Evolutionary conservation across 2,329 filamentous ascomycete species (phyloP).

Genomic region (Pestalotiopsis sp.): DNA sequence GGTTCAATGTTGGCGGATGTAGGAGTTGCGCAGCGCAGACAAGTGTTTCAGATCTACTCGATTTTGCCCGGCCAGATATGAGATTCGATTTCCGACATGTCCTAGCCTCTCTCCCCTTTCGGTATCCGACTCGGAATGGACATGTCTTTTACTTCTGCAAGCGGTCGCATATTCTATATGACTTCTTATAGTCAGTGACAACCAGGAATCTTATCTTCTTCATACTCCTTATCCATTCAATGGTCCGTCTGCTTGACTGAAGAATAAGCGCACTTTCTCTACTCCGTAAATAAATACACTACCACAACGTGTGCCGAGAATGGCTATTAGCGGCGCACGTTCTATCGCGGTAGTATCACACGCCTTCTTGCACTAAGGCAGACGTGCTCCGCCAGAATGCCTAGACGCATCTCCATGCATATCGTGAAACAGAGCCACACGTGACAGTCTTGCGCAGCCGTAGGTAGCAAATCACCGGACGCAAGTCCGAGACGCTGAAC

Average conservation of each 20-base stretch:
- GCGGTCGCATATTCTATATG: background rate
- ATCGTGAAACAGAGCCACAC: constrained; percentile 10
- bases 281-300: too few relatives aligned
- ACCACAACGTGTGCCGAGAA: background rate
- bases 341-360: background rate
- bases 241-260: too few relatives aligned
- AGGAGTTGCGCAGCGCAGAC: background rate
- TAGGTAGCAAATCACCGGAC: background rate
- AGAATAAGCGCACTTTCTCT: too few relatives aligned
- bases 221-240: too few relatives aligned
- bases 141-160: background rate
- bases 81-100: background rate
- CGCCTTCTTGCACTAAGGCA: background rate
- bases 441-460: background rate
- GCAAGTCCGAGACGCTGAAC: background rate
- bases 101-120: background rate
- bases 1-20: background rate
- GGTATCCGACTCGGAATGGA: background rate
- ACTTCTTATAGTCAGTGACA: background rate
- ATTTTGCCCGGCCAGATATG: background rate
- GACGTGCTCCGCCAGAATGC: background rate
- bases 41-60: background rate
- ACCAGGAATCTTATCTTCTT: too few relatives aligned
- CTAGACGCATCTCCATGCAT: background rate
- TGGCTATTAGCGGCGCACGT: background rate